Base-by-base conservation (phyloP, 2,329 filamentous ascomycete species). In the Cryphonectria japonica region DNA sequence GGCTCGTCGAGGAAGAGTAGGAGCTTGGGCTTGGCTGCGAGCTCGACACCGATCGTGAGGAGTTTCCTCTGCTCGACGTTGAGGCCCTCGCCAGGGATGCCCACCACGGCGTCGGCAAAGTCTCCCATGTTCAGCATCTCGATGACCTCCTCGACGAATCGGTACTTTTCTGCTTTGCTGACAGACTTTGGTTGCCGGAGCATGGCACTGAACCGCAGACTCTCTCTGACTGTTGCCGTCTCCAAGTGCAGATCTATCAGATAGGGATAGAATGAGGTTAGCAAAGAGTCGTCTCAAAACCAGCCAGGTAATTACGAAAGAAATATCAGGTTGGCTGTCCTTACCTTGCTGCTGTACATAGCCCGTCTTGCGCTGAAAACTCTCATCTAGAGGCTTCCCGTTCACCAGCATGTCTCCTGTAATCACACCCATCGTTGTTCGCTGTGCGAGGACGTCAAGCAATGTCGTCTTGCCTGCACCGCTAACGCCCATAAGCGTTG, bases 401-500 rank as follows among this genome's bases (percentile, higher is more conserved):
- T 91, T 88, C 14, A 92, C 89, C 16, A 91, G 79, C 86, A 91
- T 91, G 68, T 90, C 87, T 6, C 90, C 90, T 0, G 88, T 89
- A 13, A 92, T 85, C 1, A 91, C 86, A 16, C 90, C 90, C 76
- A 89, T 86, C 0, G 84, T 86, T 0, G 85, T 88, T 22, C 91
- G 83, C 68, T 87, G 83, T 0, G 88, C 87, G 2, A 90, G 79
- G 1, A 85, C 85, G 77, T 90, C 86, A 7, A 90, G 81, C 0
- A 90, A 78, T 0, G 88, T 90, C 0, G 88, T 90, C 77, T 90
- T 90, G n/a, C 88, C 88, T 1, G 88, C 88, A 16, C 88, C 87
- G 4, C 83, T 88, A 0, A 90, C 88, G 57, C 91, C 88, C 88
- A 91, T 91, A 7, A 97, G 84, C 1, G 93, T 94, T 3, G 94